These are phyloP conservation scores for Aspergillus fumigatus DNA, from an alignment of 2,329 filamentous ascomycete genomes.

Conservation along the genomic window DNA sequence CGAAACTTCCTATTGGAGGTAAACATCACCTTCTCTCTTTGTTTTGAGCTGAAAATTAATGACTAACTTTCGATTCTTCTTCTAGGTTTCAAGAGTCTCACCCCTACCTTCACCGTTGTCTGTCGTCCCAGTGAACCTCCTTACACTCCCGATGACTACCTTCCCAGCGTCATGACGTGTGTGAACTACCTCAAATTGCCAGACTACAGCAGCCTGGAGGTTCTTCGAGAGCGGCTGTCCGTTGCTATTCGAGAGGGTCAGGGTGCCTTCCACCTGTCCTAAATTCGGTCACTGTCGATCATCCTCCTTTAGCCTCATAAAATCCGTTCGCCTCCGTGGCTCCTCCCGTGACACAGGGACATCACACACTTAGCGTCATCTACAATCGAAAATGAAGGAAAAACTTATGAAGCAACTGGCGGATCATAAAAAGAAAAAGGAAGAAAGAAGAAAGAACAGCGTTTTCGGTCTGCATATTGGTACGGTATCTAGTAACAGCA, in stretches of 20 bases:
- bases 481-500: neutral
- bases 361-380: neutral
- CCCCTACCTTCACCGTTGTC: conserved; percentile 97
- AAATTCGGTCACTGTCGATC: conserved; percentile 1
- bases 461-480: neutral
- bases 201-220: conserved; percentile 77
- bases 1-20: conserved; percentile 97
- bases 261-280: conserved; percentile 95
- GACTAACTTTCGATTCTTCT: neutral
- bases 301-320: neutral
- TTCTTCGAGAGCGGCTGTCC: conserved; percentile 72
- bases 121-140: conserved; percentile 97
- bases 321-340: neutral
- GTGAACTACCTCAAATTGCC: conserved; percentile 98
- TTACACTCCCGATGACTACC: conserved; percentile 89
- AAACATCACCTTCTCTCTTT: conserved; percentile 19
- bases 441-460: neutral
- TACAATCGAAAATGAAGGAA: neutral
- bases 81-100: conserved; percentile 89
- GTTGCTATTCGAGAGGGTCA: conserved; percentile 93
- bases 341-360: neutral
- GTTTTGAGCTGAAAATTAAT: conserved; percentile 28
- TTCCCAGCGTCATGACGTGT: conserved; percentile 99
- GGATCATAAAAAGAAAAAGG: no score
- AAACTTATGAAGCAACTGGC: neutral